These are phyloP conservation scores for Terfezia claveryi DNA, from an alignment of 495 filamentous ascomycete genomes.

Conservation along the genomic window DNA sequence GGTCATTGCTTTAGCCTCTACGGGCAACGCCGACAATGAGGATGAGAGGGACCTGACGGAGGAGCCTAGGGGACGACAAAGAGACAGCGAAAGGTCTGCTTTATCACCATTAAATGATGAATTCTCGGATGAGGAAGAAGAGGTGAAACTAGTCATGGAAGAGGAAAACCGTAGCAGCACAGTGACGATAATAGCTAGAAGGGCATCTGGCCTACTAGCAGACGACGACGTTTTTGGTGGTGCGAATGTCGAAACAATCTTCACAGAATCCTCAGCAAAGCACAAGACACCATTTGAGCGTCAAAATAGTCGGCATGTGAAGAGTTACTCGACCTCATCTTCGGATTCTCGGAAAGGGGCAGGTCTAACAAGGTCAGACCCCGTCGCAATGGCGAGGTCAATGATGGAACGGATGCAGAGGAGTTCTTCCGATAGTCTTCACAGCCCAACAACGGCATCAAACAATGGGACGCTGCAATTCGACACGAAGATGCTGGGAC, in stretches of 20 bases:
- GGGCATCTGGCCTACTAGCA: neutral
- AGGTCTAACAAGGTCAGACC: neutral
- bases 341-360: neutral
- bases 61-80: neutral
- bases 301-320: neutral
- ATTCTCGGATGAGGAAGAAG: neutral
- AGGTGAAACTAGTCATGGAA: neutral
- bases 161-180: neutral
- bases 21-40: neutral
- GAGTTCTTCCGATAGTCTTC: neutral
- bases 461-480: neutral
- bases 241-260: neutral
- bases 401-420: neutral
- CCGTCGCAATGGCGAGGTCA: neutral
- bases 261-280: neutral
- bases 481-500: neutral
- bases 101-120: neutral
- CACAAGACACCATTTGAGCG: neutral
- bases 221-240: neutral
- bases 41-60: neutral
- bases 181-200: neutral
- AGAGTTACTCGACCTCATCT: neutral
- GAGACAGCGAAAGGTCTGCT: neutral
- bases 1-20: constrained; percentile 62
- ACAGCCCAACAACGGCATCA: neutral